Base-by-base conservation (phyloP, 1,284 basidiomycete species). In the Phylloboletellus chloephorus region DNA sequence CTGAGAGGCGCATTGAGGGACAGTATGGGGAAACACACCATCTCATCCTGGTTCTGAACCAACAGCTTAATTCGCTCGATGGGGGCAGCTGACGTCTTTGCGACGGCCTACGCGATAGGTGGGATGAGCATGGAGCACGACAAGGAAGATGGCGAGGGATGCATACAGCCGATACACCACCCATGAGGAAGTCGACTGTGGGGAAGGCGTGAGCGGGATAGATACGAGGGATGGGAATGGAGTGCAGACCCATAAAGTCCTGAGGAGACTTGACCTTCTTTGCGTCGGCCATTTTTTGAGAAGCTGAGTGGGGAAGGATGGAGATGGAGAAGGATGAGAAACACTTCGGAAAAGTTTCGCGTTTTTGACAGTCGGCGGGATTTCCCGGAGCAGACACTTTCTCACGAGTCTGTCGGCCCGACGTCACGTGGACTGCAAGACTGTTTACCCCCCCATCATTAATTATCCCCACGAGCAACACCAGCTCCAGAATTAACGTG, bases 61-160 rank as follows among this genome's bases (percentile, higher is more conserved):
- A 97, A 75, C 63, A 97, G 82, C 83, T 92, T 98, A 73, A 98
- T 94, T 67, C 94, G 92, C 82, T 98, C 94, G 64, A 98, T 97
- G 73, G 95, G 94, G 50, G 94, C 94, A 59, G 94, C 94, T 56
- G 87, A 88, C 51, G 94, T 97, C 81, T 98, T 98, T 46, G 94
- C 87, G 67, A 97, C 90, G 56, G 94, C 93, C 86, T 89, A 48
- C 0, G 58, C 23, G 36, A 47, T 39, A 40, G 35, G 25, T 5
- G 1, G 35, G n/a, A n/a, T 51, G 29, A 52, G 43, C 46, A 29
- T 43, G 5, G 47, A 37, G 31, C 22, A 30, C 19, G 6, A 37
- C 22, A 9, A 12, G 10, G 1, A 19, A 9, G 8, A n/a, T 9
- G 23, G 4, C 26, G 20, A 19, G 29, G 20, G 38, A 50, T 41